Percentiles rank a stretch among this genome's conserved stretches.
Evolutionary conservation across 306 rosid species (phyloP).

Genomic region (Cucurbita argyrosperma): DNA sequence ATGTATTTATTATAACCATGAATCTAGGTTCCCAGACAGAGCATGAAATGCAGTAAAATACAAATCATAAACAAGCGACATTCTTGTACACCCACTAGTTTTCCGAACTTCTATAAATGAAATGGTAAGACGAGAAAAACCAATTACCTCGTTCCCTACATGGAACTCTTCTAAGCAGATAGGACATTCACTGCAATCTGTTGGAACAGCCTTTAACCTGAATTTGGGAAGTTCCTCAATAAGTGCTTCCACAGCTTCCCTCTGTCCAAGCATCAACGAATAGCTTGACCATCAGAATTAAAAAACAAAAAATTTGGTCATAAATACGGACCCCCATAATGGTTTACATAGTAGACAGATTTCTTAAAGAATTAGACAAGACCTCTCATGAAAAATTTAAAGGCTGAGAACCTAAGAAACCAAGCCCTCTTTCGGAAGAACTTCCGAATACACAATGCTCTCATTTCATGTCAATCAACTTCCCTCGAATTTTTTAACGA

Average conservation of each 20-base stretch:
- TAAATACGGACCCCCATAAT: neutral
- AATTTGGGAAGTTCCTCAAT: constrained; percentile 98
- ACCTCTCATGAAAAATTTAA: neutral
- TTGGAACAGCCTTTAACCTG: constrained; percentile 90
- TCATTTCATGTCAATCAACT: neutral
- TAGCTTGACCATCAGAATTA: constrained; percentile 12
- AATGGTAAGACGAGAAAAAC: neutral
- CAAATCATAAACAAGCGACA: neutral
- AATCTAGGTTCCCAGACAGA: neutral
- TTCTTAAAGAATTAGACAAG: neutral
- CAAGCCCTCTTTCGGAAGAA: neutral
- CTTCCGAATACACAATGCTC: neutral
- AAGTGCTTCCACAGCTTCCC: constrained; percentile 98
- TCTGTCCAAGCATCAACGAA: constrained; percentile 34
- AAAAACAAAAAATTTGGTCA: neutral
- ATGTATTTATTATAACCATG: neutral
- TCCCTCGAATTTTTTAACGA: neutral
- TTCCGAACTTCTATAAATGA: neutral
- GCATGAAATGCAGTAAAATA: neutral
- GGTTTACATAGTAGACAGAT: neutral
- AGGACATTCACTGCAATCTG: constrained; percentile 97
- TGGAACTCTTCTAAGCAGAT: constrained; percentile 92
- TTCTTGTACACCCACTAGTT: neutral
- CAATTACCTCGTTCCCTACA: constrained; percentile 79
- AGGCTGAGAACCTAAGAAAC: neutral